Evolutionary conservation across 169 alveolate species (phyloP).

Genomic region (Babesia gibsoni): DNA sequence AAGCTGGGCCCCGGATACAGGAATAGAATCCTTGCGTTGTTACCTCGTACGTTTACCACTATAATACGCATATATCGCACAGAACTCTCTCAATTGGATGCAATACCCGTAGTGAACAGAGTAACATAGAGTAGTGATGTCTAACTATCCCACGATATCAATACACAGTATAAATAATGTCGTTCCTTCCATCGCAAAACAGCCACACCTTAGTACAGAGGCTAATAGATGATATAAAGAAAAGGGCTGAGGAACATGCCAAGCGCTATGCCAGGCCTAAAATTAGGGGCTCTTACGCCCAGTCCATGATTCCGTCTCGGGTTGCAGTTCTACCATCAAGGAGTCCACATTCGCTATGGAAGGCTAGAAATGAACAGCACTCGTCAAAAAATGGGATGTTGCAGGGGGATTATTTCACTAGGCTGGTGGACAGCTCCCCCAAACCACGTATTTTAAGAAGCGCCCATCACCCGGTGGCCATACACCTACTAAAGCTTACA

Average conservation of each 20-base stretch:
- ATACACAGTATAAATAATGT: background rate
- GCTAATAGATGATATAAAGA: conserved; percentile 12
- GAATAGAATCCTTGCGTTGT: conserved; percentile 61
- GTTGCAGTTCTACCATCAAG: background rate
- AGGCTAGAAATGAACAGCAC: background rate
- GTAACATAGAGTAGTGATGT: background rate
- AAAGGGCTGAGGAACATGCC: conserved; percentile 21
- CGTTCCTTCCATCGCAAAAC: conserved; percentile 19
- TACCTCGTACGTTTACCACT: conserved; percentile 65
- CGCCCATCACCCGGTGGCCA: conserved; percentile 57
- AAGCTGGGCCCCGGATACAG: conserved; percentile 79
- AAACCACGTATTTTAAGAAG: conserved; percentile 54
- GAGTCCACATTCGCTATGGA: background rate
- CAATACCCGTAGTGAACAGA: conserved; percentile 36
- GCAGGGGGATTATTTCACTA: conserved; percentile 37
- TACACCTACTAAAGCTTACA: conserved; percentile 51
- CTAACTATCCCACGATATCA: too few species aligned
- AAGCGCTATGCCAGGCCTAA: conserved; percentile 17
- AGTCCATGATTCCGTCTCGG: background rate
- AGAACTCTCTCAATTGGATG: conserved; percentile 58
- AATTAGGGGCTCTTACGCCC: background rate
- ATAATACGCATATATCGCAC: background rate
- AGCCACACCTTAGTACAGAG: conserved; percentile 21
- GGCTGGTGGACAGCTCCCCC: conserved; percentile 65
- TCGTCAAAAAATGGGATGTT: background rate